These are phyloP conservation scores for Globomyces pollinis-pini DNA, from an alignment of 192 early-diverging fungal species.

Conservation along the genomic window DNA sequence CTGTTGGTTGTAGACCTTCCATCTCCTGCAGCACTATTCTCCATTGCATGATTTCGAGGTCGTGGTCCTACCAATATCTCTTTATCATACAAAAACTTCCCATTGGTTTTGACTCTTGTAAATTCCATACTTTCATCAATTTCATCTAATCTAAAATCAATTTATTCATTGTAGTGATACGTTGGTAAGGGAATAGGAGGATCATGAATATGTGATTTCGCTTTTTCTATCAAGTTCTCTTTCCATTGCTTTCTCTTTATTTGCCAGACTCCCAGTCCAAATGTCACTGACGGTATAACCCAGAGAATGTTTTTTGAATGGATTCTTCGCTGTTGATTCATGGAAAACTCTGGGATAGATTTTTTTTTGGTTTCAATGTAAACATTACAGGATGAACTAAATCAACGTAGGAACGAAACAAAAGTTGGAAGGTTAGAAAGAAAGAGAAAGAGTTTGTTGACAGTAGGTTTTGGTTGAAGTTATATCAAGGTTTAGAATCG, in stretches of 20 bases:
- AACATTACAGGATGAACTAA: too few relatives aligned
- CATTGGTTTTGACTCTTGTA: conserved; percentile 59
- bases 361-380: too few relatives aligned
- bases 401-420: too few relatives aligned
- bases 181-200: conserved; percentile 38
- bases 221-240: conserved; percentile 58
- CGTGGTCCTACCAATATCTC: conserved; percentile 70
- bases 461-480: too few relatives aligned
- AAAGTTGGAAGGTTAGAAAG: too few relatives aligned
- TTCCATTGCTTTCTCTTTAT: conserved; percentile 74
- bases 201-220: conserved; percentile 49
- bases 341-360: conserved; percentile 13
- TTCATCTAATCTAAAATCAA: conserved; percentile 23
- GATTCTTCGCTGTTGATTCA: conserved; percentile 14
- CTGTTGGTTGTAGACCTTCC: conserved; percentile 48
- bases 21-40: too few relatives aligned
- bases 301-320: conserved; percentile 17
- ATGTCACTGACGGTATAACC: conserved; percentile 48
- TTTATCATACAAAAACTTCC: conserved; percentile 57
- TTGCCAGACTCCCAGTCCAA: conserved; percentile 79
- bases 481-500: too few relatives aligned
- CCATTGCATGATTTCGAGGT: conserved; percentile 32
- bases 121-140: conserved; percentile 39
- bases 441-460: too few relatives aligned
- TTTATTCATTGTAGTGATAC: too few relatives aligned